phyloP scores from a whole-genome alignment of 2,329 filamentous ascomycete genomes.

The Alternaria metachromatica region DNA sequence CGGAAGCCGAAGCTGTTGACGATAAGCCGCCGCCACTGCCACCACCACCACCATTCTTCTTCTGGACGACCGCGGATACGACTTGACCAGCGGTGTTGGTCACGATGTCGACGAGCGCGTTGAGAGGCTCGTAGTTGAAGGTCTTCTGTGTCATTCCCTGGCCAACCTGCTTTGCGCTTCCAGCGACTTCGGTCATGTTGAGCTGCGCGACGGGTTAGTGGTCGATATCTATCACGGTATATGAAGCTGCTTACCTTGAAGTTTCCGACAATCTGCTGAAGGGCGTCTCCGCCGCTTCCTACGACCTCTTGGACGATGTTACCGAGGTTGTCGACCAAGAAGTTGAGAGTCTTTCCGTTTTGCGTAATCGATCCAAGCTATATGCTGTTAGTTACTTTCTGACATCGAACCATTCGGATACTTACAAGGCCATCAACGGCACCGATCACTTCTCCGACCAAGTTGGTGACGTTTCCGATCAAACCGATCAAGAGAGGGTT shows the following conservation, averaged over 20 bases:
- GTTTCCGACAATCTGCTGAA: conserved; percentile 64
- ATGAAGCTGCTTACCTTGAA: conserved; percentile 47
- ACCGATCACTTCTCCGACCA: conserved; percentile 62
- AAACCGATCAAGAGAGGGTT: conserved; percentile 66
- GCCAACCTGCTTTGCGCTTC: conserved; percentile 43
- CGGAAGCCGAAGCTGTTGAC: conserved; percentile 25
- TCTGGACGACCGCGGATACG: conserved; percentile 57
- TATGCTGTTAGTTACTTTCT: neutral
- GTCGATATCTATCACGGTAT: too few relatives aligned
- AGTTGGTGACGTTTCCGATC: conserved; percentile 60
- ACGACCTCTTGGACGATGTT: conserved; percentile 68
- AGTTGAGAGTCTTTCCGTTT: conserved; percentile 61
- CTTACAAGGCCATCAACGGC: conserved; percentile 61
- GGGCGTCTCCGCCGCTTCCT: conserved; percentile 53
- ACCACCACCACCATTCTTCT: conserved; percentile 34
- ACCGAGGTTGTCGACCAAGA: conserved; percentile 66
- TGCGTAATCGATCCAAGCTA: conserved; percentile 64
- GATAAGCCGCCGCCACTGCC: conserved; percentile 8
- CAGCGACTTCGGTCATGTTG: conserved; percentile 64
- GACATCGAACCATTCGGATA: neutral
- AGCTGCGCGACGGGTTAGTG: conserved; percentile 4
- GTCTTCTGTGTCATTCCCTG: conserved; percentile 57
- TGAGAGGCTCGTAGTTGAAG: conserved; percentile 60
- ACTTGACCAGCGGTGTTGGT: conserved; percentile 63
- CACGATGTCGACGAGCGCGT: conserved; percentile 62